These are phyloP conservation scores for Rhizopus stolonifer DNA, from an alignment of 371 early-diverging fungal species.

Conservation along the genomic window DNA sequence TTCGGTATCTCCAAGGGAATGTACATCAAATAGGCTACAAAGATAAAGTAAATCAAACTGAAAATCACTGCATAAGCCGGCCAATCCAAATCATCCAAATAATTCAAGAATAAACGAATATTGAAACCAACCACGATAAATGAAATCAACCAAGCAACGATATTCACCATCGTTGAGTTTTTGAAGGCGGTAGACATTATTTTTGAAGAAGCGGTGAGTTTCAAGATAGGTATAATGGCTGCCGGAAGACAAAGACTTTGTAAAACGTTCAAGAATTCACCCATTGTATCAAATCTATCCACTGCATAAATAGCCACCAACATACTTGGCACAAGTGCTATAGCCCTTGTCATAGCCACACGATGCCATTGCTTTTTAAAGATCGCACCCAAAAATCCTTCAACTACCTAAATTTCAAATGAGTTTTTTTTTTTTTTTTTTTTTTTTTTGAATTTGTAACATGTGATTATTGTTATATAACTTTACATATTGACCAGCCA, in stretches of 20 bases:
- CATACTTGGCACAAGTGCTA: conserved; percentile 72
- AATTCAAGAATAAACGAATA: conserved; percentile 48
- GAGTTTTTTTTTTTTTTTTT: background rate
- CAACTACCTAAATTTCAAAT: conserved; percentile 33
- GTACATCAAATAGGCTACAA: conserved; percentile 22
- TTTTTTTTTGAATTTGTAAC: background rate
- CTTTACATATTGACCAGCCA: conserved; percentile 76
- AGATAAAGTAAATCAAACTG: conserved; percentile 18
- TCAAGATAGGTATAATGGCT: conserved; percentile 71
- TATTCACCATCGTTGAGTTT: conserved; percentile 27
- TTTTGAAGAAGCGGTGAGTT: conserved; percentile 50
- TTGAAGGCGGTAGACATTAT: conserved; percentile 53
- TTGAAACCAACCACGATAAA: conserved; percentile 57
- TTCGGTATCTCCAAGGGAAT: conserved; percentile 12
- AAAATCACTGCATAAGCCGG: conserved; percentile 17
- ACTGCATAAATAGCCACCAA: conserved; percentile 63
- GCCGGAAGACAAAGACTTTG: conserved; percentile 74
- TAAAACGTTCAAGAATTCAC: conserved; percentile 69
- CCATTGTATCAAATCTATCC: conserved; percentile 64
- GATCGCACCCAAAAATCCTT: conserved; percentile 63
- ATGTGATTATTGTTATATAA: too few relatives aligned
- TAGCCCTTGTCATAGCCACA: conserved; percentile 61
- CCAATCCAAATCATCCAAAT: conserved; percentile 26
- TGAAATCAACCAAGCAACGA: conserved; percentile 42
- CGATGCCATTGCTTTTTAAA: conserved; percentile 74